Base-by-base conservation (phyloP, 2,329 filamentous ascomycete species). In the Monosporascus cannonballus region DNA sequence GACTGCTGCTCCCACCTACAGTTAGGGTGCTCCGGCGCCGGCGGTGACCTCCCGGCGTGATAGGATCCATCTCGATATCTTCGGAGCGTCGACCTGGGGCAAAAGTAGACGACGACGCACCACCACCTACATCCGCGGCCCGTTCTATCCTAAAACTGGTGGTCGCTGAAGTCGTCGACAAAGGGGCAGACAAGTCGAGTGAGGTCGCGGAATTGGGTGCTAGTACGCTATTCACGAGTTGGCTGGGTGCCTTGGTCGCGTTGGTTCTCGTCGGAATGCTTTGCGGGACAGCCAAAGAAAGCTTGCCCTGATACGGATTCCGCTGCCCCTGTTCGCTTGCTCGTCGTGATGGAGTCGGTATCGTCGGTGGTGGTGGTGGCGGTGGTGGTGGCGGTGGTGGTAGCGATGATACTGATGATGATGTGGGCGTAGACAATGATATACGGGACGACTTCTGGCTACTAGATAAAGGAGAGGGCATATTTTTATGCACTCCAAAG, bases 1-100 rank as follows among this genome's bases (percentile, higher is more conserved):
- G 55, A 48, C 52, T 55, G 55, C 42, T 54, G 58, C 60, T 68
- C 47, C 56, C 64, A 47, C 72, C 69, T 56, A 72, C 74, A 62
- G 76, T 76, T 24, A 81, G 67, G 57, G 78, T 81, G 69, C 79
- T 83, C 54, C 78, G 73, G 46, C 80, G 78, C 54, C 79, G 76
- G 42, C 78, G 76, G 61, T 81, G 79, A 60, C 78, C 73, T n/a
- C 66, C 62, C 2, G 72, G 69, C 39, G 65, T 65, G 56, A 83
- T 72, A 38, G 77, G 69, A 56, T 76, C 78, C 78, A 83, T 82
- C 70, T 83, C 79, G 59, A 83, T 79, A 56, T 75, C 73, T 58
- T 72, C 69, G 57, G 59, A 58, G 51, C 55, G 65, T 52, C 62
- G 66, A 52, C 55, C 57, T 14, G 42, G 42, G 50, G 57, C 54